phyloP scores from a whole-genome alignment of 2,329 filamentous ascomycete species.

The Basipetospora chlamydospora region DNA sequence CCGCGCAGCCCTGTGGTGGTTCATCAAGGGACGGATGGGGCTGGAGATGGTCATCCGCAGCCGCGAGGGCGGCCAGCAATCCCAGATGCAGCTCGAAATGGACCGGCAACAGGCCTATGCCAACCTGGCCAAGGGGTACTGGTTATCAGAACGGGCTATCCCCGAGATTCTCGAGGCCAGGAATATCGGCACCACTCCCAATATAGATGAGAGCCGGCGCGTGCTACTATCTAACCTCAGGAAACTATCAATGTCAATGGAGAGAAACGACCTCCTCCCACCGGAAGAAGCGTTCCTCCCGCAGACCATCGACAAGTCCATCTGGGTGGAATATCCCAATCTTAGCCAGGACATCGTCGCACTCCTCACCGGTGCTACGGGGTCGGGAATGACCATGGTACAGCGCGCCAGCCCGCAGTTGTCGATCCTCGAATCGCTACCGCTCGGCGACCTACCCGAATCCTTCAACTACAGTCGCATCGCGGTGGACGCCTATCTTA shows the following conservation, averaged over 20 bases:
- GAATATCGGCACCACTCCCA: conserved; percentile 25
- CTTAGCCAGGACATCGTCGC: conserved; percentile 58
- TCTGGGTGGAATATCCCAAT: conserved; percentile 68
- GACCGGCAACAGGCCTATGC: conserved; percentile 64
- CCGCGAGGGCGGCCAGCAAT: conserved; percentile 37
- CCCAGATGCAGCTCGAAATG: conserved; percentile 37
- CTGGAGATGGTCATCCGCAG: conserved; percentile 60
- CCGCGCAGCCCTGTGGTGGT: conserved; percentile 76
- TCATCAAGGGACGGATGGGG: conserved; percentile 62
- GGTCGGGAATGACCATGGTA: conserved; percentile 31
- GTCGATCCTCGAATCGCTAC: conserved; percentile 47
- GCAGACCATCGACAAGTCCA: conserved; percentile 63
- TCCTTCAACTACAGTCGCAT: conserved; percentile 71
- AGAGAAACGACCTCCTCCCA: conserved; percentile 65
- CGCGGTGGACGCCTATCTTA: conserved; percentile 58
- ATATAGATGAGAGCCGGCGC: conserved; percentile 38
- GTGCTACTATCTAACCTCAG: conserved; percentile 49
- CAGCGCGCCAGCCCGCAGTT: conserved; percentile 36
- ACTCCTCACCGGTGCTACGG: conserved; percentile 50
- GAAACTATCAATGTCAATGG: conserved; percentile 69
- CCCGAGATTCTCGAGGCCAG: conserved; percentile 32
- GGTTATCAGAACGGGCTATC: conserved; percentile 50
- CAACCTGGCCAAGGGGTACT: conserved; percentile 73
- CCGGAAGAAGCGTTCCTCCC: conserved; percentile 54
- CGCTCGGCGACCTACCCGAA: conserved; percentile 58